These are phyloP conservation scores for Zygotorulaspora mrakii DNA, from an alignment of 1,139 yeast species.

Conservation along the genomic window DNA sequence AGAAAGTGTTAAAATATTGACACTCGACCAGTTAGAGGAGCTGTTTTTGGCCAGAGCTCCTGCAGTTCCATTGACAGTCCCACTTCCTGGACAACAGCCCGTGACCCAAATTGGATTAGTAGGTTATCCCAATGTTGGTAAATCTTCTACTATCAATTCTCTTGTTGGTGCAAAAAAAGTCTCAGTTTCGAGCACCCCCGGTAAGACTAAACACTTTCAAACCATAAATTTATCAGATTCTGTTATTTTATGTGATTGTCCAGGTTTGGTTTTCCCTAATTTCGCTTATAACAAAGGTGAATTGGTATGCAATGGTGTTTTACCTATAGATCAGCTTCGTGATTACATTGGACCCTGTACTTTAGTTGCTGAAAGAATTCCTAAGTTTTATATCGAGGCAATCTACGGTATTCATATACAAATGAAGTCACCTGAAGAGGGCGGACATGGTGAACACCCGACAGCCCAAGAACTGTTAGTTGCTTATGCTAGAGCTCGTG, in stretches of 20 bases:
- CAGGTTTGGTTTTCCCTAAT: slow-evolving; percentile 97
- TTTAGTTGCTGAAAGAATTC: slow-evolving; percentile 81
- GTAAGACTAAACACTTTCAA: slow-evolving; percentile 98
- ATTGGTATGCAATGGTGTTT: slow-evolving; percentile 93
- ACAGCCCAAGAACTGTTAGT: slow-evolving; percentile 84
- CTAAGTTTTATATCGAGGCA: slow-evolving; percentile 85
- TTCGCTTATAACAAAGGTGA: slow-evolving; percentile 97
- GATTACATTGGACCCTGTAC: slow-evolving; percentile 91
- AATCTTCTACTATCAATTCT: slow-evolving; percentile 93
- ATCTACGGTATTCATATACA: slow-evolving; percentile 89
- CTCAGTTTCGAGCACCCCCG: slow-evolving; percentile 96
- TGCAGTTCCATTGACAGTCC: slow-evolving; percentile 48
- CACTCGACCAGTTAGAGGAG: slow-evolving; percentile 79
- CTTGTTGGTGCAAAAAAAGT: slow-evolving; percentile 94
- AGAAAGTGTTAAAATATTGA: slow-evolving; percentile 64
- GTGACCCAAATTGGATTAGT: slow-evolving; percentile 88
- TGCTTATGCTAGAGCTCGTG: slow-evolving; percentile 95
- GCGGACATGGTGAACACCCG: slow-evolving; percentile 76
- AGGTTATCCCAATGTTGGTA: slow-evolving; percentile 96
- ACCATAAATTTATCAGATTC: slow-evolving; percentile 82
- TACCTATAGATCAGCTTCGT: slow-evolving; percentile 94
- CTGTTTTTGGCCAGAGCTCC: slow-evolving; percentile 82
- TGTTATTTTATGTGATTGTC: slow-evolving; percentile 94
- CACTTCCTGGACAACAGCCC: slow-evolving; percentile 53
- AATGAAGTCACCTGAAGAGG: slow-evolving; percentile 71